Base-by-base conservation (phyloP, 805 yeast species). In the Alloascoidea africana region DNA sequence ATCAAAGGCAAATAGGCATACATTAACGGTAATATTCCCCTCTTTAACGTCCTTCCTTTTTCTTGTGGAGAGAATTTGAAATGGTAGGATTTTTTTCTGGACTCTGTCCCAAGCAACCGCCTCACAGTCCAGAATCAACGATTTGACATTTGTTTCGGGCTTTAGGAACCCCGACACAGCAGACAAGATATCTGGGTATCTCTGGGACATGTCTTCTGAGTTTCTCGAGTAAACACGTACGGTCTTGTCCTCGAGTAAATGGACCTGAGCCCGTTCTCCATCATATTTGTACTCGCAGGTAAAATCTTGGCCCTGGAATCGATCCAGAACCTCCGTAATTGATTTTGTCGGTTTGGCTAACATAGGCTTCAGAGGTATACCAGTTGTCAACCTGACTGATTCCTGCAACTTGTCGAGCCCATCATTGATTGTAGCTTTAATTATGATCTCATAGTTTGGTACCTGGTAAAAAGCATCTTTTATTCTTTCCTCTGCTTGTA, bases 211-310 rank as follows among this genome's bases (percentile, higher is more conserved):
- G 55, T 91, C 89, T 59, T 91, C 98, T 37, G 94, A 84, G 56
- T 89, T 91, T 57, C 98, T 71, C 2, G 96, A 87, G 55, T 84
- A 91, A 8, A 91, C 79, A 39, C 70, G 66, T 47, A 85, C 76
- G 6, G 66, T 57, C 5, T 62, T 61, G 2, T 91, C 89, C 47
- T 68, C 68, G 11, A 83, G 55, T 18, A 79, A 56, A 56, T 91
- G 98, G 6, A 91, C 78, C 54, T 91, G 98, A 0, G 97, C 97
- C 48, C 98, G 70, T 59, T 91, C 98, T 34, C 98, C 98, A 54
- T 91, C 98, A 51, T 91, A 91, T 52, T 91, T 91, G 59, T 87
- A 91, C 54, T 91, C 98, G 55, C 96, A 89, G 0, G 96, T 87
- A 52, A 91, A 91, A 41, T 72, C 72, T 46, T 77, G 79, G 35